Evolutionary conservation across 176 grass and related monocot genomes (phyloP).

Genomic region (Echinochloa phyllopogon): DNA sequence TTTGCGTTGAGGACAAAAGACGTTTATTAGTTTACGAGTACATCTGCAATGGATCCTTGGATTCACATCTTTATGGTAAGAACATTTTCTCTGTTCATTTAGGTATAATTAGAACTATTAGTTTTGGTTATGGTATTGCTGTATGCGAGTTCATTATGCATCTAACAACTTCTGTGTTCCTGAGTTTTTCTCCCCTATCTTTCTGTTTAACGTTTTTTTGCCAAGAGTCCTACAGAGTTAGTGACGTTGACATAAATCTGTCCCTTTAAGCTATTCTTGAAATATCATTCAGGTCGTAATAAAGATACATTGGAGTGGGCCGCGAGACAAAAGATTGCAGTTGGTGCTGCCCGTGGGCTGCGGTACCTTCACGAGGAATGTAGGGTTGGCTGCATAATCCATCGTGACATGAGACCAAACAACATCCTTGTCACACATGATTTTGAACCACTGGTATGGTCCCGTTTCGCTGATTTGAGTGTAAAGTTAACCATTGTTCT

Average conservation of each 20-base stretch:
- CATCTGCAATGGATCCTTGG: constrained; percentile 98
- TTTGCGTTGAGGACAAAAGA: constrained; percentile 96
- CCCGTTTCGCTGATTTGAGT: constrained; percentile 7
- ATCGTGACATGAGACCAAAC: constrained; percentile 97
- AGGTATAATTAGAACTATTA: constrained; percentile 12
- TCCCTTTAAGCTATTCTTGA: constrained; percentile 13
- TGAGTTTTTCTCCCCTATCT: background rate
- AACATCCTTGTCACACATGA: constrained; percentile 99
- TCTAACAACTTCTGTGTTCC: background rate
- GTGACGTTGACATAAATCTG: constrained; percentile 15
- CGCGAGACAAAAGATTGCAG: constrained; percentile 96
- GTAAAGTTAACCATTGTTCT: background rate
- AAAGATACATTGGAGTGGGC: constrained; percentile 85
- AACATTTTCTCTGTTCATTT: constrained; percentile 16
- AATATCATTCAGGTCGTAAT: constrained; percentile 65
- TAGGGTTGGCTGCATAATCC: constrained; percentile 97
- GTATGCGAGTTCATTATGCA: background rate
- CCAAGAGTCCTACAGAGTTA: background rate
- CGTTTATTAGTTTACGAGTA: constrained; percentile 98
- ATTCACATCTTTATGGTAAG: constrained; percentile 98
- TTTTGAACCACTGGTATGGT: constrained; percentile 95
- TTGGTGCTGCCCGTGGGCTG: constrained; percentile 94
- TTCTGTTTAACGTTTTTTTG: background rate
- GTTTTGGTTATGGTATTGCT: background rate
- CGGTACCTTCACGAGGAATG: constrained; percentile 99